phyloP scores from a whole-genome alignment of 139 green algal genomes.

The Coelastrella sp. region DNA sequence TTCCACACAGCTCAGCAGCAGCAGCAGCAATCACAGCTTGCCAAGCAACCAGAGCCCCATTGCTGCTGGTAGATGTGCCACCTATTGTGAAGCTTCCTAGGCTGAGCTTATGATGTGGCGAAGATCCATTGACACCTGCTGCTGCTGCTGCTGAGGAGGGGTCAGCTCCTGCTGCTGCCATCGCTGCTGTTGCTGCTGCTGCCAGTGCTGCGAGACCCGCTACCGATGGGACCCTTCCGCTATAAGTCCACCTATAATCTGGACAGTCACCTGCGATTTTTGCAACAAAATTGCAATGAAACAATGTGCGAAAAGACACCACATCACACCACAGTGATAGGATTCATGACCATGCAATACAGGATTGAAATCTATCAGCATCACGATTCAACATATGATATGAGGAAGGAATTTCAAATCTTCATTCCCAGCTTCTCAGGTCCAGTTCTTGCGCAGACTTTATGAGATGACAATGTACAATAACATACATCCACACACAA shows the following conservation, averaged over 20 bases:
- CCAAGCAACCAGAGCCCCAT: neutral
- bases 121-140: neutral
- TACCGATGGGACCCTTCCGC: slow-evolving; percentile 34
- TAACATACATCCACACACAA: too few relatives aligned
- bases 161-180: neutral
- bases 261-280: slow-evolving; percentile 57
- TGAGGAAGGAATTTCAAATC: too few relatives aligned
- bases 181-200: slow-evolving; percentile 7
- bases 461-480: too few relatives aligned
- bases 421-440: too few relatives aligned
- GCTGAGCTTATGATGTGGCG: slow-evolving; percentile 3
- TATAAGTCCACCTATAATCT: slow-evolving; percentile 78
- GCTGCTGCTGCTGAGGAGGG: slow-evolving; percentile 17
- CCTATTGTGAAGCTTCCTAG: slow-evolving; percentile 1
- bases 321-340: too few relatives aligned
- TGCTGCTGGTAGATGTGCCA: neutral
- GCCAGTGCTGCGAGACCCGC: slow-evolving; percentile 34
- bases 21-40: slow-evolving; percentile 36
- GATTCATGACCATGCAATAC: too few relatives aligned
- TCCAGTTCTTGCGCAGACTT: too few relatives aligned
- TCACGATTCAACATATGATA: too few relatives aligned
- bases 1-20: neutral
- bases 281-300: too few relatives aligned
- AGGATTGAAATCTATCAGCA: too few relatives aligned
- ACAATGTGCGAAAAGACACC: too few relatives aligned